phyloP scores from a whole-genome alignment of 441 rosid species.

The Eruca vesicaria region DNA sequence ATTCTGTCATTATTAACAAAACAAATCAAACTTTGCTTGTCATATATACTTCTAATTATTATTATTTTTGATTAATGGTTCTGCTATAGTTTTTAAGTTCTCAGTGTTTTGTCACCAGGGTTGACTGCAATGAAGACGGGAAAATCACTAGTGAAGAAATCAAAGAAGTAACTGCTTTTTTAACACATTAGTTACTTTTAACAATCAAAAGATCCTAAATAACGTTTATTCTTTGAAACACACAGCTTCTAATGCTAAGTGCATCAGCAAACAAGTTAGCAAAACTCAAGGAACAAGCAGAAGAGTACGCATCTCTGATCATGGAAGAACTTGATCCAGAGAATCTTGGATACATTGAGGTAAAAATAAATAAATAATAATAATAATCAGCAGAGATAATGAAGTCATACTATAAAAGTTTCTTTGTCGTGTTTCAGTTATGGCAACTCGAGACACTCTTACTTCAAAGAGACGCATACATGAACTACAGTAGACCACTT shows the following conservation, averaged over 20 bases:
- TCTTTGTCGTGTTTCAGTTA: conserved; percentile 48
- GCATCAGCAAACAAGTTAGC: conserved; percentile 94
- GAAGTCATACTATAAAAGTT: neutral
- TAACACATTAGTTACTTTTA: neutral
- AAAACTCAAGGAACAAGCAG: conserved; percentile 91
- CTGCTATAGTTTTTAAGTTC: neutral
- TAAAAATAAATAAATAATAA: conserved; percentile 16
- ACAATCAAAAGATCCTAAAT: neutral
- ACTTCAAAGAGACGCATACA: conserved; percentile 79
- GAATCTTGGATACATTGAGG: conserved; percentile 94
- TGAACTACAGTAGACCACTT: conserved; percentile 88
- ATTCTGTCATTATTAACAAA: neutral
- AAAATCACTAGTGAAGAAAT: conserved; percentile 83
- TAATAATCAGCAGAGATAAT: neutral
- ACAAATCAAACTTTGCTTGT: neutral
- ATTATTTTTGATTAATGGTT: neutral
- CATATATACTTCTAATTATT: neutral
- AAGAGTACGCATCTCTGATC: conserved; percentile 85
- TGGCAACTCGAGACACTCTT: conserved; percentile 97
- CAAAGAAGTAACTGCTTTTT: conserved; percentile 54
- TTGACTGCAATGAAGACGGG: conserved; percentile 90
- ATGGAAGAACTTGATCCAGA: conserved; percentile 99
- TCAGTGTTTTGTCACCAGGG: conserved; percentile 50
- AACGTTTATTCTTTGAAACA: conserved; percentile 14
- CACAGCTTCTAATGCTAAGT: conserved; percentile 92